Evolutionary conservation across 2,329 filamentous ascomycete species (phyloP), one percentile per base, ranked within the genome.

Genomic region (Chaetomium sp.): DNA sequence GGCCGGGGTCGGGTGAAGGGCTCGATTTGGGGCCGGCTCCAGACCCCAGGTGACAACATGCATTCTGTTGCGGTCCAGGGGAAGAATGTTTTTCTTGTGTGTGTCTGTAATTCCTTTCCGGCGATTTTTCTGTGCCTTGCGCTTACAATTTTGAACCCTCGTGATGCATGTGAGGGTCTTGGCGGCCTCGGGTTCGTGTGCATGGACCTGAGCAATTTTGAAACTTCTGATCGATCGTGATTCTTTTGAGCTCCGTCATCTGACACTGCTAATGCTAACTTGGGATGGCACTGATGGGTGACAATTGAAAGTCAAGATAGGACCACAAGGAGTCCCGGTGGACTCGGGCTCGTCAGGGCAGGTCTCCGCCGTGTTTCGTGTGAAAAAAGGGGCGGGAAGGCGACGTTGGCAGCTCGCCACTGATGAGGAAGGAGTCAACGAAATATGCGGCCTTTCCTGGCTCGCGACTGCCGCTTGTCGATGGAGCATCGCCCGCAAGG

Each of bases 1-100:
- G 40, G 42, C 59, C 49, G 59, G 61, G 61, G 57, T 61, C 61
- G 61, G 61, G 36, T 54, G 55, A 62, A 61, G 52, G 61, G 57
- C 57, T 62, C 57, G 56, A 61, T 54, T 61, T 42, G 53, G 59
- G 56, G 38, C 19, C 48, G 14, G 49, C 45, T 45, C 46, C 50
- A 55, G 53, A 46, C 19, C 36, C 37, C 58, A 60, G 53, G 53
- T 52, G 55, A 58, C 52, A 41, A 35, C 44, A 38, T 36, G 47
- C 51, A 57, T 51, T 44, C 38, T 57, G 49, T 36, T n/a, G 14
- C 34, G 9, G n/a, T 19, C 44, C 27, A 46, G 27, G 40, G 43
- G n/a, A 48, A 49, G 42, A 45, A 44, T 32, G 12, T 19, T 32
- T 45, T 19, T 27, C 19, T 27, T 27, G 19, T 27, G 19, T 27